Base-by-base conservation (phyloP, 805 yeast species). In the Starmerella floricola region DNA sequence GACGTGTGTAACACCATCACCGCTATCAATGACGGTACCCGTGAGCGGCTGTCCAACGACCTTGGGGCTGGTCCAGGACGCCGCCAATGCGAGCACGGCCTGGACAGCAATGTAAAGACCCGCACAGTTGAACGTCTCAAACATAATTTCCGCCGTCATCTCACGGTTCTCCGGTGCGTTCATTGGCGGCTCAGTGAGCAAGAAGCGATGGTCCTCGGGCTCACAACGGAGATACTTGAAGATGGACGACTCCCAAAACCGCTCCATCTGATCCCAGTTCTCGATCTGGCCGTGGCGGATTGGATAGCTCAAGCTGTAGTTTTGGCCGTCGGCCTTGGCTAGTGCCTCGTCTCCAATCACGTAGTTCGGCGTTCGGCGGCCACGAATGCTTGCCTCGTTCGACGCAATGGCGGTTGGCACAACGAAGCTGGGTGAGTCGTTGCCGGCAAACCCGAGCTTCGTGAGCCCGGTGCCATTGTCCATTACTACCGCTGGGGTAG, bases 121-220 rank as follows among this genome's bases (percentile, higher is more conserved):
- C 15, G 97, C 97, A 66, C 99, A 91, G 62, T 91, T 91, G 72
- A 91, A 91, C 16, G 94, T 78, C 67, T 91, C 99, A 66, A 91
- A 91, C 93, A 91, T 91, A 59, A 91, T 91, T 62, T 91, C 99
- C 11, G 99, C 99, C 1, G 95, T 86, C 61, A 84, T 85, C 62
- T 91, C 98, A 67, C 99, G 82, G 64, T 91, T 91, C 67, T 91
- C 99, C 6, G 99, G 99, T n/a, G 99, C 96, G 59, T 91, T 91
- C 52, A 91, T 73, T 18, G 99, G 99, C 10, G 99, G 99, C 66
- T 91, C 99, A 39, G 99, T 91, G 45, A 91, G 66, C 44, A 91
- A 67, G 64, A 91, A 91, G 60, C 84, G 86, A 59, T 91, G 99
- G 64, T 91, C 99, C 62, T 91, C 99, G 13, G 99, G 99, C 65